phyloP scores from a whole-genome alignment of 441 rosid genomes.

The Syzygium malaccense region DNA sequence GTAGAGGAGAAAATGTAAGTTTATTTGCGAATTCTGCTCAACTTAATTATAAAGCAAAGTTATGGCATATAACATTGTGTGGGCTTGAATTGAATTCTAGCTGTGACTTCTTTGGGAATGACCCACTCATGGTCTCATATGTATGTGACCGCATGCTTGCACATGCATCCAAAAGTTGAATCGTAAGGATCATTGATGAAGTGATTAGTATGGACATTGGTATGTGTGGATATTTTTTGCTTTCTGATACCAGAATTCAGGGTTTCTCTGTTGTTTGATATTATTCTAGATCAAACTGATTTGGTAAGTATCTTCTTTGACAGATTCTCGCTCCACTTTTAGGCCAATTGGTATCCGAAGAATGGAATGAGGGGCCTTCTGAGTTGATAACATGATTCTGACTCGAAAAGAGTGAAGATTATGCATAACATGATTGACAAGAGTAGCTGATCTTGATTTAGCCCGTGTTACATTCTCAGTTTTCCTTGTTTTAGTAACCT shows the following conservation, averaged over 20 bases:
- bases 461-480: not conserved
- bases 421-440: not conserved
- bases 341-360: not conserved
- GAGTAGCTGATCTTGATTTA: not conserved
- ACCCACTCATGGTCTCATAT: not conserved
- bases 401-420: not conserved
- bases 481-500: not conserved
- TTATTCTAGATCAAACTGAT: not conserved
- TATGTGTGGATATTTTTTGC: not conserved
- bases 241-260: not conserved
- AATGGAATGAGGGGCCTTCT: not conserved
- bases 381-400: not conserved
- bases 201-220: not conserved
- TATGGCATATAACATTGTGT: not conserved
- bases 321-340: not conserved
- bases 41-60: not conserved
- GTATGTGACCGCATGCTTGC: not conserved
- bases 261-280: not conserved
- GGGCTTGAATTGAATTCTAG: not conserved
- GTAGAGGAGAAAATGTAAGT: constrained; percentile 12
- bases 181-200: not conserved
- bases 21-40: not conserved
- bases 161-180: not conserved
- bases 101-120: not conserved
- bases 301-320: not conserved